phyloP scores from a whole-genome alignment of 129 eudicot genomes.

The Erigeron canadensis region DNA sequence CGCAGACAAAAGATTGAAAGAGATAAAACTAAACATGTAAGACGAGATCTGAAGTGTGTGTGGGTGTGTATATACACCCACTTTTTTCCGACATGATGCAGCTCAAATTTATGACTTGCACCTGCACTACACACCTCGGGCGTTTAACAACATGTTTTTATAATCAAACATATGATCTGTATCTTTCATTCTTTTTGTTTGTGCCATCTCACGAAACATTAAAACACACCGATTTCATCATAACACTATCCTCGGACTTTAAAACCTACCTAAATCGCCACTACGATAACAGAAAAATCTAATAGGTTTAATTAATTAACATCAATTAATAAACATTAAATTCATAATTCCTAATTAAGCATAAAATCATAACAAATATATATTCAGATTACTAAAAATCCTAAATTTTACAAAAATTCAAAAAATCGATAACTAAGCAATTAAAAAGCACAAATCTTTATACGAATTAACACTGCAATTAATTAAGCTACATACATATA shows the following conservation, averaged over 20 bases:
- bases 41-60: no score
- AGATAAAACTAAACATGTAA: no score
- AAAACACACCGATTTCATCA: not conserved
- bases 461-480: no score
- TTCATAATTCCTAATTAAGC: constrained; percentile 23
- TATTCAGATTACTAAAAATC: constrained; percentile 15
- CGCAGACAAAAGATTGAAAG: no score
- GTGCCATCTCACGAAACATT: not conserved
- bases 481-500: no score
- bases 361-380: constrained; percentile 13
- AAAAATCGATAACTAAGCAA: constrained; percentile 2
- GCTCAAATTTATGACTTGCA: no score
- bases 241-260: constrained; percentile 1
- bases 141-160: not conserved
- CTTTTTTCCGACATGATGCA: no score
- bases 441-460: constrained; percentile 7
- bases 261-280: not conserved
- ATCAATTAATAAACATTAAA: not conserved
- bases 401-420: constrained; percentile 9
- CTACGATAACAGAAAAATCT: constrained; percentile 20
- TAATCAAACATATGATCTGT: constrained; percentile 1
- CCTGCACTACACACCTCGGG: no score
- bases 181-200: not conserved
- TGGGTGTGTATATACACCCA: no score
- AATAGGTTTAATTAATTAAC: not conserved